Percentiles rank a stretch among this genome's conserved stretches.
phyloP scores from a whole-genome alignment of 805 yeast genomes.

The Saccharomycopsis sp. region DNA sequence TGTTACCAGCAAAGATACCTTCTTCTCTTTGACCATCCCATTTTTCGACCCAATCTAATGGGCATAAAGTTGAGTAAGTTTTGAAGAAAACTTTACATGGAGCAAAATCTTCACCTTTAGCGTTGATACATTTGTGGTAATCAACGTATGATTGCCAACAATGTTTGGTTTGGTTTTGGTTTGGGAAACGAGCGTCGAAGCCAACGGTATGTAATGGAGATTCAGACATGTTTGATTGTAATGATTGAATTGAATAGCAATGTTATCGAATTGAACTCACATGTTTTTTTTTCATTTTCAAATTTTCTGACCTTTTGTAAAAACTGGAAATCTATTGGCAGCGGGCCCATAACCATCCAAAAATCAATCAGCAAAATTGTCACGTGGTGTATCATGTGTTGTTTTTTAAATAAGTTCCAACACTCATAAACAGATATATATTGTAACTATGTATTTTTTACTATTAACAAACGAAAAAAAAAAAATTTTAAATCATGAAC shows the following conservation, averaged over 20 bases:
- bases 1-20: slow-evolving; percentile 46
- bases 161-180: slow-evolving; percentile 95
- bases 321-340: no score
- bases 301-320: no score
- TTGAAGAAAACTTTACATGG: slow-evolving; percentile 94
- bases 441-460: no score
- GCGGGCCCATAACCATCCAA: no score
- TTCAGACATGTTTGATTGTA: slow-evolving; percentile 25
- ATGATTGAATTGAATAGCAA: background rate
- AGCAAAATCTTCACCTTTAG: slow-evolving; percentile 96
- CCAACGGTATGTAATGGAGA: slow-evolving; percentile 53
- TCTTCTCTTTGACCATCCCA: slow-evolving; percentile 81
- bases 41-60: slow-evolving; percentile 72
- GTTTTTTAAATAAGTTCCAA: no score
- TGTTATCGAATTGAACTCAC: no score
- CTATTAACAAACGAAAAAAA: no score
- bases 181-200: slow-evolving; percentile 91
- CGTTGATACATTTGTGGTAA: slow-evolving; percentile 93
- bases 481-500: no score
- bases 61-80: slow-evolving; percentile 82
- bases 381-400: no score
- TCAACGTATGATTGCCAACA: slow-evolving; percentile 98
- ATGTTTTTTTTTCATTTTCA: no score
- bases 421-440: no score
- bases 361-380: no score